phyloP scores from a whole-genome alignment of 257 asterid species.

The Linderniella brevidens region DNA sequence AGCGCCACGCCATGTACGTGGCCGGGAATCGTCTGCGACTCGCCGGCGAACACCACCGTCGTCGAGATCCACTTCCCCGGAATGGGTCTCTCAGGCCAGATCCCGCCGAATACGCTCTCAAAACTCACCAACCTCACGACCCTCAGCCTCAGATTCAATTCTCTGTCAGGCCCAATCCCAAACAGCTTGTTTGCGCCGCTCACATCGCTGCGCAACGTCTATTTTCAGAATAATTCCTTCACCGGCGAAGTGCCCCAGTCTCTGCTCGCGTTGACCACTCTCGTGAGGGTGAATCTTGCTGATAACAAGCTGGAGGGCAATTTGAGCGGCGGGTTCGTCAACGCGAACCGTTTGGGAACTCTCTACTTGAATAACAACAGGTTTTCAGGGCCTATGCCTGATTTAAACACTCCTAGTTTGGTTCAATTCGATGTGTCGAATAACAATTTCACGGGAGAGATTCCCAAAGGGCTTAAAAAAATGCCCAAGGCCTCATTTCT shows the following conservation, averaged over 20 bases:
- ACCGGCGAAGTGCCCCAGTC: constrained; percentile 42
- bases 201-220: constrained; percentile 32
- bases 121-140: constrained; percentile 44
- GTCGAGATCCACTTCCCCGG: constrained; percentile 65
- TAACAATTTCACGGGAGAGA: constrained; percentile 35
- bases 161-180: constrained; percentile 48
- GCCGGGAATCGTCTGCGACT: constrained; percentile 51
- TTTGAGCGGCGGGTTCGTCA: constrained; percentile 30
- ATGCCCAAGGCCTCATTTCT: constrained; percentile 31
- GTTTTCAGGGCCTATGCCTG: constrained; percentile 53
- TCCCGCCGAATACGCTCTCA: constrained; percentile 36
- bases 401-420: constrained; percentile 22
- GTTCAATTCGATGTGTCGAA: constrained; percentile 47
- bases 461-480: constrained; percentile 37
- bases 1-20: constrained; percentile 41
- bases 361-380: constrained; percentile 44
- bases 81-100: constrained; percentile 47
- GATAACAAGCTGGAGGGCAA: constrained; percentile 48
- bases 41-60: constrained; percentile 20
- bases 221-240: constrained; percentile 42
- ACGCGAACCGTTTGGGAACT: constrained; percentile 40
- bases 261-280: constrained; percentile 24
- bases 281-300: constrained; percentile 50
- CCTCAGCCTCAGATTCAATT: constrained; percentile 66
- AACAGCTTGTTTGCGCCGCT: constrained; percentile 27